Evolutionary conservation across 495 filamentous ascomycete genomes (phyloP), one percentile per base, ranked within the genome.

Genomic region (Penicillium daleae): DNA sequence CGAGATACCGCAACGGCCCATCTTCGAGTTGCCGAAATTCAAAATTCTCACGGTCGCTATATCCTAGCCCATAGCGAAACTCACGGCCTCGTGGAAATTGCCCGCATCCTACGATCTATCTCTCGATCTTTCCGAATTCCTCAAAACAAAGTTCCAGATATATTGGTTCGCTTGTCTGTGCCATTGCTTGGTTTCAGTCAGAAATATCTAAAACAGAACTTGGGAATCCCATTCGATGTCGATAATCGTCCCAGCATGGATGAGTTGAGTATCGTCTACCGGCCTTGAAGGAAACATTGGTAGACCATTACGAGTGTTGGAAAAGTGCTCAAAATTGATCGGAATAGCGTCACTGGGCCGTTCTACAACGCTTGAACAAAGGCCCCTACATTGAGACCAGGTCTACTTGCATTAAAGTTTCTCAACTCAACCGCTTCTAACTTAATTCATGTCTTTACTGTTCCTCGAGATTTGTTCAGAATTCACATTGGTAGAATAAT

Each of bases 271-370:
- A 56, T 68, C 12, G 21, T 55, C 8, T 66, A 68, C 26, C 59
- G 66, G 9, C 59, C 66, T 26, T 68, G 56, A 62, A 66, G 19
- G 66, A 68, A 29, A 66, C 63, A 24, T 51, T 68, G 48, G 21
- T 15, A 26, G 63, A 66, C 35, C 63, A 68, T 48, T 68, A 68
- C 40, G 31, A 33, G n/a, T 68, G 59, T 3, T 62, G 62, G 66
- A 61, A 65, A 31, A 31, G 29, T 13, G 29, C 58, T n/a, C 51
- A 61, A 19, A 39, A 15, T 24, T 15, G 15, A 42, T 31, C 40
- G 10, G 10, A 49, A 2, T 60, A 54, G 50, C 19, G 6, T 10
- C 40, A 22, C 40, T 44, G 6, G 40, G n/a, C 8, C 10, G 10
- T 3, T 2, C 19, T 22, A 21, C 40, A 21, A 44, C 17, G 19